These are phyloP conservation scores for Teunomyces barrocoloradensis DNA, from an alignment of 805 yeast species.

Conservation along the genomic window DNA sequence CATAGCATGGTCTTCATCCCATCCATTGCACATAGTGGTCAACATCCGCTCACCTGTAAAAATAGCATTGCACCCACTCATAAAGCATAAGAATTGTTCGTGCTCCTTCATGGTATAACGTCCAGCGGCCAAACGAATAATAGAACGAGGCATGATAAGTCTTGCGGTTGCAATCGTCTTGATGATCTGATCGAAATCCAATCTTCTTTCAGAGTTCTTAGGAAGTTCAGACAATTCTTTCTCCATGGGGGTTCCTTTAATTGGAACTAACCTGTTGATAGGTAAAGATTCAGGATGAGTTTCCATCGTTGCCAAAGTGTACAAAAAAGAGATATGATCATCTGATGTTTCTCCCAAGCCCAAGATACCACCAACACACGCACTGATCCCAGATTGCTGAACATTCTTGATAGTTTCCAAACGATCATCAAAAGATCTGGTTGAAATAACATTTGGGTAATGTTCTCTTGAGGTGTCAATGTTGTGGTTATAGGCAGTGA, in stretches of 20 bases:
- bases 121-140: conserved; percentile 77
- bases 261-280: conserved; percentile 75
- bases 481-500: conserved; percentile 81
- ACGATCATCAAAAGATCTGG: conserved; percentile 71
- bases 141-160: conserved; percentile 67
- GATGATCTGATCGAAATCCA: conserved; percentile 60
- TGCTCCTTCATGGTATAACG: conserved; percentile 76
- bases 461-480: conserved; percentile 78
- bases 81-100: conserved; percentile 72
- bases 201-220: conserved; percentile 32
- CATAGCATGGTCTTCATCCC: conserved; percentile 79
- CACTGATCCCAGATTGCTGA: conserved; percentile 59
- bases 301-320: conserved; percentile 65
- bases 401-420: conserved; percentile 64
- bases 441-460: conserved; percentile 68
- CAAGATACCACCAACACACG: conserved; percentile 77
- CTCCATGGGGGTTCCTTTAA: conserved; percentile 74
- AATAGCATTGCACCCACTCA: conserved; percentile 77
- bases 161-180: conserved; percentile 77
- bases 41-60: conserved; percentile 81
- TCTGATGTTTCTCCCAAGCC: conserved; percentile 75
- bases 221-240: conserved; percentile 46
- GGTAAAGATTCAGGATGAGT: conserved; percentile 81
- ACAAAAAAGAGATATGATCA: conserved; percentile 66
- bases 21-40: conserved; percentile 79